Base-by-base conservation (phyloP, 169 alveolate species). In the Amoebophrya sp. region DNA sequence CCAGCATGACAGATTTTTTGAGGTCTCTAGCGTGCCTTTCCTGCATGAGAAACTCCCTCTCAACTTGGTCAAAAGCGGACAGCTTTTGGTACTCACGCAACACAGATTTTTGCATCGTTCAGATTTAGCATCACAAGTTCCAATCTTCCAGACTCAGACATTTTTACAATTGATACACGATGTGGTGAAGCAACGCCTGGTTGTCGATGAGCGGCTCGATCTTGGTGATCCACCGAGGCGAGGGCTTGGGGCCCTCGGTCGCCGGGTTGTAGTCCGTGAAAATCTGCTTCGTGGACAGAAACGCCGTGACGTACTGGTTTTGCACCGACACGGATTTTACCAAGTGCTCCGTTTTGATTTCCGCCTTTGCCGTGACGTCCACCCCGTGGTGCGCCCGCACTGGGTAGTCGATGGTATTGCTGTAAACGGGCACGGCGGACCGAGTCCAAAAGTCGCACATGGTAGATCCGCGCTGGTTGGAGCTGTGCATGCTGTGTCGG, bases 301-400 rank as follows among this genome's bases (percentile, higher is more conserved):
- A 66, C 83, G 83, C 29, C 83, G 83, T 66, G 35, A 66, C 35
- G 83, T 66, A 66, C 83, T 66, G 83, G 83, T 66, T 66, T 25
- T 66, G 32, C 32, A 66, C 83, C 35, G 83, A 66, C 39, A 66
- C 83, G 32, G 83, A 66, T 25, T 66, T 66, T 3, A 66, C 35
- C 83, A 66, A n/a, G 83, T 66, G 83, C 7, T 66, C 83, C 39
- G 83, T 66, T 7, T n/a, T 12, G 32, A 66, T 25, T 7, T 66
- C 1, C 29, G 83, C 83, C 83, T 66, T 66, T 3, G 1, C 83
- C 7, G 1, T 7, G 2, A 25, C 32, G 35, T 66, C 83, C 29
- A 0, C 18, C 83, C 83, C 83, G 35, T 66, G 83, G 83, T 66
- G 83, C 12, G 83, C 83, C 35, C 35, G 29, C 7, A 66, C 18